phyloP scores from a whole-genome alignment of 495 filamentous ascomycete species.

The Lepraria neglecta region DNA sequence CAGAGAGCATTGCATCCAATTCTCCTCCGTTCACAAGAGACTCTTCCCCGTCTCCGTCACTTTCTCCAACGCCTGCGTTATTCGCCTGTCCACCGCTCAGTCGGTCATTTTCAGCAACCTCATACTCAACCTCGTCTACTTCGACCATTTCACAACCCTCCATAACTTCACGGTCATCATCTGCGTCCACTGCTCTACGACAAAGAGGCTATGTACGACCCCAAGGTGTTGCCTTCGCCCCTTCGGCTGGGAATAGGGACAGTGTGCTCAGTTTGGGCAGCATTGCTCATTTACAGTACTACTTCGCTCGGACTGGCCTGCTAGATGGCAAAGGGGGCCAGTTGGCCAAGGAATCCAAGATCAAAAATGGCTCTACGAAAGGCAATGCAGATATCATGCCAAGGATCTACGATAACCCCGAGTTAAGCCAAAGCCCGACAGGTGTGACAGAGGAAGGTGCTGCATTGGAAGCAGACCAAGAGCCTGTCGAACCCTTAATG shows the following conservation, averaged over 20 bases:
- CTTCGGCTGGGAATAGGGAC: conserved; percentile 80
- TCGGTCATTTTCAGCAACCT: conserved; percentile 70
- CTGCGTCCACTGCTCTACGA: conserved; percentile 51
- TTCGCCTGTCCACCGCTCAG: conserved; percentile 45
- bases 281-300: conserved; percentile 96
- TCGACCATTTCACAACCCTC: conserved; percentile 43
- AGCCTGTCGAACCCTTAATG: conserved; percentile 63
- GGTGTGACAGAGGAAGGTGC: conserved; percentile 50
- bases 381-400: conserved; percentile 9
- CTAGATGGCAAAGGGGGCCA: conserved; percentile 90
- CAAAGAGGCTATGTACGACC: conserved; percentile 85
- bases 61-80: conserved; percentile 31
- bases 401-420: conserved; percentile 18
- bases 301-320: conserved; percentile 90
- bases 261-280: conserved; percentile 94
- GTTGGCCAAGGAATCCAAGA: conserved; percentile 62
- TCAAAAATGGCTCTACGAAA: conserved; percentile 33
- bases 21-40: conserved; percentile 33
- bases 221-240: conserved; percentile 82
- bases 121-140: conserved; percentile 60
- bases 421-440: conserved; percentile 44
- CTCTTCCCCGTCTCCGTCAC: conserved; percentile 38
- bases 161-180: conserved; percentile 45
- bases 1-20: conserved; percentile 21
- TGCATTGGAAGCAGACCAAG: conserved; percentile 44